Evolutionary conservation across 2,329 filamentous ascomycete species (phyloP), one percentile per base, ranked within the genome.

Genomic region (Botrytis squamosa): DNA sequence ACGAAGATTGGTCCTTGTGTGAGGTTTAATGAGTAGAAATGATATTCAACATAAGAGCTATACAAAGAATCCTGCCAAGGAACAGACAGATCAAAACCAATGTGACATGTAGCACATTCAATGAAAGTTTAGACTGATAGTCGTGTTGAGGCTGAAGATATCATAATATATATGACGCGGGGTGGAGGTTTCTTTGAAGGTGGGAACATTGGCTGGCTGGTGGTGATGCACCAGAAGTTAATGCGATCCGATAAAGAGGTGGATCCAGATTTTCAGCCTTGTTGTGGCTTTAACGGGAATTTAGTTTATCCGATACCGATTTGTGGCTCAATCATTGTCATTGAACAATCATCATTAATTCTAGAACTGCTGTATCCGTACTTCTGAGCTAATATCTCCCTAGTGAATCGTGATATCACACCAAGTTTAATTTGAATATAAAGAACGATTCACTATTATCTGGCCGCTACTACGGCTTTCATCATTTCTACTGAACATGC

Each of bases 1-100:
- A 71, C 46, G 62, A 71, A 66, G 68, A 67, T 63, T 64, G 59
- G 74, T 72, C 77, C 76, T 76, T 73, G 66, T 75, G 71, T 40
- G 36, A 70, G 71, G 73, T 20, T 68, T 57, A n/a, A 55, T 16
- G 8, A 42, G 42, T 16, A 40, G 36, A n/a, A 36, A 57, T 67
- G 70, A 25, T 14, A 4, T 59, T 57, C 38, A 36, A 59, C 68
- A 46, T 49, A 49, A 69, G 14, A 69, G 9, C 25, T 72, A 59
- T 42, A 44, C 29, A 40, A 49, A 44, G 66, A 57, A 57, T 69
- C 14, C 40, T 42, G 49, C 9, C 38, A 42, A 59, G 29, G 49
- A 42, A 33, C 29, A 25, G 38, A 38, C 38, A 33, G n/a, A 42
- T 42, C 25, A 57, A 69, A 57, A 44, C 10, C 7, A 33, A 69